A percentile compares a stretch with the other conserved stretches of the same genome.
Conservation (phyloP, 164 flowering plant genomes). For the Houttuynia cordata region DNA sequence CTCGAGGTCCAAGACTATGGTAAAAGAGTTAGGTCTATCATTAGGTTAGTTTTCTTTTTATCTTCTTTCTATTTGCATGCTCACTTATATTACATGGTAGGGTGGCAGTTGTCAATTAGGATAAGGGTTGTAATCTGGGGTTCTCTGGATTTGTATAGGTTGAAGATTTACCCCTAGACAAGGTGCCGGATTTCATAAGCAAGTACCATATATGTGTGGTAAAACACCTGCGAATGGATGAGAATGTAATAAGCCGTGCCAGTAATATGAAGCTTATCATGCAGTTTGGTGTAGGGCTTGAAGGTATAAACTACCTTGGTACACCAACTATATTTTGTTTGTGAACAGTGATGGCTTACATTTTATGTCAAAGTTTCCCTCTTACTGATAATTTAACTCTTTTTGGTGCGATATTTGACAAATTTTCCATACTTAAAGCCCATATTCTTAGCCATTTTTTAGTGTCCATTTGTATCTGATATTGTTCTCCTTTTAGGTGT, state of each 20-base stretch:
- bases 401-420: too few species aligned
- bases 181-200: conserved; percentile 45
- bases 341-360: neutral
- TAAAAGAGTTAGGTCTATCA: too few species aligned
- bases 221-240: conserved; percentile 42
- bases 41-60: too few species aligned
- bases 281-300: conserved; percentile 92
- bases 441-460: neutral
- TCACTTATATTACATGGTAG: too few species aligned
- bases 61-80: too few species aligned
- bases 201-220: conserved; percentile 65
- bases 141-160: conserved; percentile 30
- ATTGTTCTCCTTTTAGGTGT: conserved; percentile 34
- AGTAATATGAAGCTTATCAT: conserved; percentile 68
- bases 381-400: neutral
- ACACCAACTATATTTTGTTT: neutral
- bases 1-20: too few species aligned
- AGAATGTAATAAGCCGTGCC: conserved; percentile 51
- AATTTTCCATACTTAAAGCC: neutral
- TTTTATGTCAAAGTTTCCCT: neutral
- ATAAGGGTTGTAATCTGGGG: neutral
- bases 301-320: conserved; percentile 34
- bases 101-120: too few species aligned
- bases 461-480: too few species aligned
- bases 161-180: conserved; percentile 55